phyloP scores from a whole-genome alignment of 805 yeast species.

The Blastobotrys robertii region DNA sequence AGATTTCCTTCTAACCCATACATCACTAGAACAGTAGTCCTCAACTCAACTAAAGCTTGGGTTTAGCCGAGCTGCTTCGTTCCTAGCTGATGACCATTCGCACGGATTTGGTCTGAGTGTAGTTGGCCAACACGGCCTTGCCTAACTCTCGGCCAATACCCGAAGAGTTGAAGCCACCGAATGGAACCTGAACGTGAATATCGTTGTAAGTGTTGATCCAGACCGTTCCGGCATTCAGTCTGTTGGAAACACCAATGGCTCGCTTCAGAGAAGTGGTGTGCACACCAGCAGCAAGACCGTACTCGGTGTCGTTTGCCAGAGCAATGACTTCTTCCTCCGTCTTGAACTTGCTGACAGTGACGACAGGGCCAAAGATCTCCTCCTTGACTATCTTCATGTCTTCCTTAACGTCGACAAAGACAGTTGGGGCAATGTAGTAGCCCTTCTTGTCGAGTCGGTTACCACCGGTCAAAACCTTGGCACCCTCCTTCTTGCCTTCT shows the following conservation, averaged over 20 bases:
- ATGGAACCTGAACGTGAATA: constrained; percentile 57
- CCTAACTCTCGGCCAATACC: constrained; percentile 81
- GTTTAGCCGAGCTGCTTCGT: too few relatives aligned
- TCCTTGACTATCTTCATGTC: constrained; percentile 61
- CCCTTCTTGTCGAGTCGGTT: constrained; percentile 40
- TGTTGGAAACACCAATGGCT: constrained; percentile 54
- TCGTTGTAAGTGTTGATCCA: constrained; percentile 68
- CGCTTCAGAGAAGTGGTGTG: constrained; percentile 56
- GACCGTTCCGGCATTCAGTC: constrained; percentile 55
- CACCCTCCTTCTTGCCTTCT: constrained; percentile 75
- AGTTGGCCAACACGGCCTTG: constrained; percentile 55
- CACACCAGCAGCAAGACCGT: constrained; percentile 77
- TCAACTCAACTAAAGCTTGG: too few relatives aligned
- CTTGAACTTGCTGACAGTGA: constrained; percentile 52
- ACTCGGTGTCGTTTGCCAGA: constrained; percentile 62
- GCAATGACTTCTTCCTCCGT: constrained; percentile 57
- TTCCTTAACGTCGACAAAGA: constrained; percentile 62
- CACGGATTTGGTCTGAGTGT: constrained; percentile 66
- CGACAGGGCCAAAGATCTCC: constrained; percentile 90
- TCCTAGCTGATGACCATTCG: constrained; percentile 18
- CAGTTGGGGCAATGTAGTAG: constrained; percentile 63
- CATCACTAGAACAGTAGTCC: too few relatives aligned
- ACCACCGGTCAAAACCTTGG: constrained; percentile 74
- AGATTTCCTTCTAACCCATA: too few relatives aligned
- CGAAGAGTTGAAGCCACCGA: constrained; percentile 72